Evolutionary conservation across 441 rosid genomes (phyloP), one percentile per base, ranked within the genome.

Genomic region (Croton laevigatus): DNA sequence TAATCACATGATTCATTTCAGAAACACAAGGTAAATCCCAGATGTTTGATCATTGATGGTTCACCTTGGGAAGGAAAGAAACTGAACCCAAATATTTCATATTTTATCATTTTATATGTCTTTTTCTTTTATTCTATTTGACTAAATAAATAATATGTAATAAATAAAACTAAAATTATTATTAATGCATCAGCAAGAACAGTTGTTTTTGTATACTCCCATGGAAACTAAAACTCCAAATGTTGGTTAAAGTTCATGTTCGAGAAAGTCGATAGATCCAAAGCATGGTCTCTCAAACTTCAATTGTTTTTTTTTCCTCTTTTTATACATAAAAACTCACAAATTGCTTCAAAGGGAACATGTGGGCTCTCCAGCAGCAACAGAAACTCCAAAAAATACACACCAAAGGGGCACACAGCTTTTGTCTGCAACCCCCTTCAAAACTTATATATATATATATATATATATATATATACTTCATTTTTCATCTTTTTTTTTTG

Each of bases 321-420:
- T 0, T 38, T 17, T 52, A 63, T 27, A n/a, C 22, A 22, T 54
- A 20, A 2, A 54, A 54, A 19, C 4, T 22, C 22, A 54, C 1
- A 54, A 20, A 63, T 17, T 32, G 42, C 59, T 52, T 57, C 2
- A 67, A 52, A 64, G 83, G 84, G 74, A 71, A 85, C 87, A 82
- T 83, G 86, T 82, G 88, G 91, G 91, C 87, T 82, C 89, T 84
- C 75, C 40, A 73, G 85, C 71, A 72, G 72, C 80, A 73, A 71
- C 55, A 71, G 49, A 62, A 59, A 54, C 36, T 40, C 14, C 11
- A 16, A 60, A 70, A 53, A 58, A 61, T 54, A 51, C 5, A 79
- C 62, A 59, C 60, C 22, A 13, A 66, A 71, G 73, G 79, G 80
- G 72, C 79, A 75, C 85, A 73, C 81, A 63, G 68, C 71, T 75